These are phyloP conservation scores for Eugenia klotzschiana DNA, from an alignment of 441 rosid genomes.

Conservation along the genomic window DNA sequence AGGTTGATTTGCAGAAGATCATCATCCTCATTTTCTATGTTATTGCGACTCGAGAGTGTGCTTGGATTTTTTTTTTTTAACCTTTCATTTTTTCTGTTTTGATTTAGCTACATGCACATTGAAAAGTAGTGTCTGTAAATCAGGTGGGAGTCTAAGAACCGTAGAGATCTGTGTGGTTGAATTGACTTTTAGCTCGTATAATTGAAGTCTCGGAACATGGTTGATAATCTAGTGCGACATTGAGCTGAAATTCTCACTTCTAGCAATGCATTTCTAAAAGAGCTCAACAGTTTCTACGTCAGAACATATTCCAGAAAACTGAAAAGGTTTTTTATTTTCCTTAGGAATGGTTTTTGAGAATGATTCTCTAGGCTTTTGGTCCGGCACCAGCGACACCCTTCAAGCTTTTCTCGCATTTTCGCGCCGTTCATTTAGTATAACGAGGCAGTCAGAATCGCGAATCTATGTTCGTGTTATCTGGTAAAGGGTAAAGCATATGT, in stretches of 20 bases:
- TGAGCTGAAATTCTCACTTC: background rate
- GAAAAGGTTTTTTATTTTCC: background rate
- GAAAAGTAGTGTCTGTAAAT: background rate
- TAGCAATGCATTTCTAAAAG: background rate
- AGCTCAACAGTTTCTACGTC: background rate
- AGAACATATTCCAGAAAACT: background rate
- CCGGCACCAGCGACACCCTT: background rate
- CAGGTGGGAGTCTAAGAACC: background rate
- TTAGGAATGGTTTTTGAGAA: background rate
- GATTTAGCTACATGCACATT: background rate
- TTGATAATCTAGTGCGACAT: background rate
- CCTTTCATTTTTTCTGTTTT: background rate
- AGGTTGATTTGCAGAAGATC: background rate
- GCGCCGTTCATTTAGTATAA: fast-evolving
- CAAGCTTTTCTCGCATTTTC: background rate
- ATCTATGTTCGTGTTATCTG: background rate
- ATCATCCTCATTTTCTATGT: background rate
- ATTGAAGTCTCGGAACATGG: background rate
- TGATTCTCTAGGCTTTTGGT: background rate
- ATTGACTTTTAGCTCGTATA: background rate
- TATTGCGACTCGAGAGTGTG: background rate
- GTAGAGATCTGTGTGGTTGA: background rate
- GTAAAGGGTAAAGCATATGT: background rate
- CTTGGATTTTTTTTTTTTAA: background rate
- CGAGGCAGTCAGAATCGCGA: background rate